Conservation (phyloP, 108 stramenopile genomes). For the Schizochytrium sp. region DNA sequence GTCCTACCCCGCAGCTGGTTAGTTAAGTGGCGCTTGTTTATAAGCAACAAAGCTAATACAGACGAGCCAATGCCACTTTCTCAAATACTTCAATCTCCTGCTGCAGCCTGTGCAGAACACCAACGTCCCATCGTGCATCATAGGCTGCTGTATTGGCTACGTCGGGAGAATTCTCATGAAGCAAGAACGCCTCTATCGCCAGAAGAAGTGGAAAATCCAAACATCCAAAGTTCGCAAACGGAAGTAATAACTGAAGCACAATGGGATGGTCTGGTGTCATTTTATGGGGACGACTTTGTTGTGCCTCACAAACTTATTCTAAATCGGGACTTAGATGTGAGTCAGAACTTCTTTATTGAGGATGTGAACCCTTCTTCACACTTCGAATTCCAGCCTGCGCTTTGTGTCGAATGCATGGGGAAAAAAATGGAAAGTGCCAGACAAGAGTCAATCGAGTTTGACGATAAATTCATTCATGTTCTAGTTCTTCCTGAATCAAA, state of each 20-base stretch:
- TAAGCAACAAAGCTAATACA: background rate
- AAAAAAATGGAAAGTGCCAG: no score
- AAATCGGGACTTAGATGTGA: background rate
- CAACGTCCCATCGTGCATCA: background rate
- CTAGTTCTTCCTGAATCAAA: no score
- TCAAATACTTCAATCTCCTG: background rate
- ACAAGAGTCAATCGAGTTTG: no score
- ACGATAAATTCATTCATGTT: no score
- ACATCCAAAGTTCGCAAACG: background rate
- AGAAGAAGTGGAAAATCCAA: background rate
- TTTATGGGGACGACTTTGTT: background rate
- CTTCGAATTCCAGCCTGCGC: background rate
- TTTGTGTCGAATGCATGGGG: background rate
- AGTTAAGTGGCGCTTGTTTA: background rate
- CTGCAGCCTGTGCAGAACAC: background rate
- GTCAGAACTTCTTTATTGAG: background rate
- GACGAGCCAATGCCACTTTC: background rate
- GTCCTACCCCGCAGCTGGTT: background rate
- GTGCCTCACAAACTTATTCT: background rate
- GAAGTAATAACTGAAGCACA: background rate
- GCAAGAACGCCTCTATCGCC: background rate
- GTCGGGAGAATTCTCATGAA: background rate
- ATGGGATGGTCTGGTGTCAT: background rate
- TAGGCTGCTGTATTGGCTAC: background rate
- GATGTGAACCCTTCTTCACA: background rate